A percentile compares a stretch with the other conserved stretches of the same genome.
phyloP scores from a whole-genome alignment of 106 monocot genomes.

The Agapanthus africanus region DNA sequence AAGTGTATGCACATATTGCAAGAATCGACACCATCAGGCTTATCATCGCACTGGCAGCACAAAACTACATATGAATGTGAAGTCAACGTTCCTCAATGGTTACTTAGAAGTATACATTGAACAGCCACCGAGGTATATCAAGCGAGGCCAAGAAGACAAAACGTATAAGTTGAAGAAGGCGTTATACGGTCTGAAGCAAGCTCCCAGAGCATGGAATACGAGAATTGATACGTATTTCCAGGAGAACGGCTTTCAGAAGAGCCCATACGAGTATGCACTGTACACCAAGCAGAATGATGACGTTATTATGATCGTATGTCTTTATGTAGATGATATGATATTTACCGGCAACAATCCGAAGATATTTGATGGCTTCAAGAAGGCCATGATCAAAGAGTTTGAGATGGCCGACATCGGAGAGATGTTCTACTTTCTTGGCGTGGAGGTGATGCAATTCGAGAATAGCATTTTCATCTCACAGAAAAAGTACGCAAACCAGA shows the following conservation, averaged over 20 bases:
- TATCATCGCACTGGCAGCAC: constrained; percentile 2
- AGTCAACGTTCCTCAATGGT: constrained; percentile 4
- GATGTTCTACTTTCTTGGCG: constrained; percentile 8
- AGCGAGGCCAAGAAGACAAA: not conserved
- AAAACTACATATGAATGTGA: constrained; percentile 8
- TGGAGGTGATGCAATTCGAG: constrained; percentile 3
- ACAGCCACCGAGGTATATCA: not conserved
- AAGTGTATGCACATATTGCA: not conserved
- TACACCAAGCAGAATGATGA: constrained; percentile 8
- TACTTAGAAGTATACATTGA: constrained; percentile 6
- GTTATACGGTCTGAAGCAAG: constrained; percentile 10
- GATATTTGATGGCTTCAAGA: constrained; percentile 14
- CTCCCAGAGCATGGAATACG: constrained; percentile 2
- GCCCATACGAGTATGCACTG: constrained; percentile 12
- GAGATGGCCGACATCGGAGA: constrained; percentile 7
- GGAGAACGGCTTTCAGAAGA: constrained; percentile 5
- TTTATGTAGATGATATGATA: constrained; percentile 19
- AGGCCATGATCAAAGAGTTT: constrained; percentile 6
- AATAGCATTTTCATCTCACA: constrained; percentile 16
- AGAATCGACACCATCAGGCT: constrained; percentile 6
- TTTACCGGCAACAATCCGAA: constrained; percentile 13
- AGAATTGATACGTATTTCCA: constrained; percentile 7
- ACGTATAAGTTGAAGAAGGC: constrained; percentile 4
- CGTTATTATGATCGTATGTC: constrained; percentile 6
- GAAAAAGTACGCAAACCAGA: constrained; percentile 13